These are phyloP conservation scores for Aspergillus novoparasiticus DNA, from an alignment of 2,329 filamentous ascomycete genomes.

Conservation along the genomic window DNA sequence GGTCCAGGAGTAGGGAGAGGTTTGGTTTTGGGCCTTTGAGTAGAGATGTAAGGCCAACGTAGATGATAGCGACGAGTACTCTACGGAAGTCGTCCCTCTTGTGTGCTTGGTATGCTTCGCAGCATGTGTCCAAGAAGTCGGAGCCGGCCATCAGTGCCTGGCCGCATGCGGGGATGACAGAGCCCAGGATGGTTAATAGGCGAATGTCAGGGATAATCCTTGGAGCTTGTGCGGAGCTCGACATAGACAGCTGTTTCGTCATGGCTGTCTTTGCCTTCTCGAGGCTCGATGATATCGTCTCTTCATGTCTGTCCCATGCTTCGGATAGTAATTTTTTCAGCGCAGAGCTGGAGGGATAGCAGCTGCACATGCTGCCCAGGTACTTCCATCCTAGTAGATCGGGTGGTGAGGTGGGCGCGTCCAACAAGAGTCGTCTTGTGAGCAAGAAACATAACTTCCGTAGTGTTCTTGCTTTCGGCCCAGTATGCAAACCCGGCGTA, in stretches of 20 bases:
- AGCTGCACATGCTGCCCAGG: slow-evolving; percentile 66
- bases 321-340: slow-evolving; percentile 55
- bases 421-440: slow-evolving; percentile 58
- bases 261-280: slow-evolving; percentile 39
- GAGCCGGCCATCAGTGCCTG: slow-evolving; percentile 76
- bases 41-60: slow-evolving; percentile 73
- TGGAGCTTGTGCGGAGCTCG: slow-evolving; percentile 14
- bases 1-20: slow-evolving; percentile 75
- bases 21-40: slow-evolving; percentile 68
- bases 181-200: slow-evolving; percentile 43
- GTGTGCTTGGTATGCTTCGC: slow-evolving; percentile 50
- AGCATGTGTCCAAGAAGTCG: slow-evolving; percentile 80
- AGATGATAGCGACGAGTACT: slow-evolving; percentile 70
- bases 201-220: slow-evolving; percentile 33
- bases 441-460: slow-evolving; percentile 68
- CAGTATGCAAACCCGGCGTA: slow-evolving; percentile 29
- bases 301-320: slow-evolving; percentile 45
- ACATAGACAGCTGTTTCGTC: slow-evolving; percentile 33
- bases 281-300: slow-evolving; percentile 37
- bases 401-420: slow-evolving; percentile 45
- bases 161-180: slow-evolving; percentile 48
- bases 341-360: slow-evolving; percentile 66
- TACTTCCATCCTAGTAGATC: slow-evolving; percentile 66
- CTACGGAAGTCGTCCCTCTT: slow-evolving; percentile 66
- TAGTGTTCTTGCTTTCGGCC: slow-evolving; percentile 52